Evolutionary conservation across 2,329 filamentous ascomycete species (phyloP), one percentile per base, ranked within the genome.

Genomic region (Curvularia lunata): DNA sequence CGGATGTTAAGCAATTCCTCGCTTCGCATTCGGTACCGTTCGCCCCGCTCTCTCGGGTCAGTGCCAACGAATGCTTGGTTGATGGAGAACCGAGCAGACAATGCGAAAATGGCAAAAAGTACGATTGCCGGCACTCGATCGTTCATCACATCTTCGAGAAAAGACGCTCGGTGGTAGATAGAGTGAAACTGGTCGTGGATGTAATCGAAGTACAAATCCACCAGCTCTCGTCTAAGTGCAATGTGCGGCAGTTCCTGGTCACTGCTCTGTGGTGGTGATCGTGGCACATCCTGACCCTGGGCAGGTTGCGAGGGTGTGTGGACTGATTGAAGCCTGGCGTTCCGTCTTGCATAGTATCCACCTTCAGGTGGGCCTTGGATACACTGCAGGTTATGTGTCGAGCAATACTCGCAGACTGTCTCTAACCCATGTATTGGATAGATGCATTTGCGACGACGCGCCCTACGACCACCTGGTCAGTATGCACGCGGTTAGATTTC

Each of bases 111-210:
- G 4, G 65, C 66, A 19, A 66, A 58, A 6, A 69, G 56, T 13
- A 67, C 56, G 16, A 69, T 61, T 18, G 37, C 54, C 2, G 65
- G 62, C 9, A 67, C 60, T 19, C 59, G 59, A 7, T 66, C 56
- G 25, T 60, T 51, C 4, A 49, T 52, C 7, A 67, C 63, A 45
- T 66, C 60, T 30, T 63, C 59, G 45, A 64, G 61, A 45, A 69
- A 69, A 1, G 65, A 67, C 5, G 28, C 54, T 18, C 62, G 62
- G 9, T 69, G 66, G 12, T 67, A 69, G 56, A 69, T 65, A 5
- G 63, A 69, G 41, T 69, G 66, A 7, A 66, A 69, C 16, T 69
- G 66, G 28, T 69, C 66, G 45, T 69, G 66, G 0, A 69, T 69
- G 57, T 67, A 67, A 49, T 69, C 65, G 50, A 69, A 69, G 46